phyloP scores from a whole-genome alignment of 768 basidiomycete genomes.

The Agrocybe pediades region DNA sequence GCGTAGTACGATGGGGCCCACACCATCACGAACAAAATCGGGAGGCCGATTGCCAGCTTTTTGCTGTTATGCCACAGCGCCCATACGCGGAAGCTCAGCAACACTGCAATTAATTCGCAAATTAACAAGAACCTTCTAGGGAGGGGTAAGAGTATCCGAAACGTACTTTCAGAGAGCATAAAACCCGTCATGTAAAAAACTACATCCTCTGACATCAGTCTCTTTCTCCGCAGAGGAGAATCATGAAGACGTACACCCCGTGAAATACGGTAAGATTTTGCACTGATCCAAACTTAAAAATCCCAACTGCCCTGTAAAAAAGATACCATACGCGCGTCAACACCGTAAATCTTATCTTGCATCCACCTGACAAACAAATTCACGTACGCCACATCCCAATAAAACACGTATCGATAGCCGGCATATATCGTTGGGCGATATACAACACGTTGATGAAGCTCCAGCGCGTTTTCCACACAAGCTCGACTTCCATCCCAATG shows the following conservation, averaged over 20 bases:
- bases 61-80: not conserved
- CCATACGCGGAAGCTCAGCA: constrained; percentile 6
- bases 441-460: constrained; percentile 6
- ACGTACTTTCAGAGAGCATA: constrained; percentile 3
- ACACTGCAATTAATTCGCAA: too few species aligned
- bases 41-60: not conserved
- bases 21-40: not conserved
- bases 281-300: not conserved
- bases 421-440: constrained; percentile 1
- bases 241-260: not conserved
- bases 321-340: not conserved
- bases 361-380: not conserved
- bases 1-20: not conserved
- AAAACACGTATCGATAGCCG: constrained; percentile 5
- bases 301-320: constrained; percentile 1
- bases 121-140: too few species aligned
- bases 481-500: constrained; percentile 3
- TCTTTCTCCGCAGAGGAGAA: not conserved
- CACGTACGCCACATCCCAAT: constrained; percentile 2
- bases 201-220: not conserved
- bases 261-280: not conserved
- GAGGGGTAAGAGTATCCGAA: too few species aligned
- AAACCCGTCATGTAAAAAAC: constrained; percentile 5
- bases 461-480: not conserved
- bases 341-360: not conserved